Base-by-base conservation (phyloP, 352 stramenopile species). In the Globisporangium nodosum region DNA sequence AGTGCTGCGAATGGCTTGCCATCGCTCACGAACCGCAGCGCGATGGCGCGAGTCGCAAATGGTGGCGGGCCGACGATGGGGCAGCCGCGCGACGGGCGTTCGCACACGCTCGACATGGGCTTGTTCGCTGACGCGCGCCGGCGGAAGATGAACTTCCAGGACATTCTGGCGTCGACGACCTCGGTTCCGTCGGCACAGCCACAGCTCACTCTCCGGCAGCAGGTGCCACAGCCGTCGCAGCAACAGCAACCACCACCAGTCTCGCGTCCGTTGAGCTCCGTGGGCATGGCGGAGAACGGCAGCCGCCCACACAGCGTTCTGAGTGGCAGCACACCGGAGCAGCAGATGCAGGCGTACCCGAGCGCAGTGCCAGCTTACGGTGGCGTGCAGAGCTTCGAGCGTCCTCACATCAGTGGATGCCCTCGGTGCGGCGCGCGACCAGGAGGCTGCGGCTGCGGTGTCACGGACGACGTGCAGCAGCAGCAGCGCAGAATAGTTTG, bases 101-200 rank as follows among this genome's bases (percentile, higher is more conserved):
- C 85, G 48, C 83, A 89, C 52, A 95, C 85, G 20, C 66, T 95
- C 21, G 85, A 95, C 54, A 91, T 95, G 79, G 84, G 82, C 12
- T 74, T 81, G 50, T 95, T 95, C 52, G 66, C 83, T 0, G 81
- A 92, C 35, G 81, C 83, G 30, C 71, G 85, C 13, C 77, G 85
- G 20, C 73, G 81, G 57, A 90, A 90, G 51, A 95, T 95, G 85
- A 95, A 87, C 50, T 95, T 95, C 37, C 83, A 93, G 58, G 85
- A 95, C 58, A 90, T 95, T 59, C 58, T 95, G 52, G 83, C 81
- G 53, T 91, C 81, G 27, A 74, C 70, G 16, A 63, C 55, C 8
- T 49, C 57, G 13, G 55, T 35, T 15, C 42, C 54, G 13, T 31
- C 56, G 1, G 46, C 16, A 12, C 52, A 18, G 24, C 31, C 39